These are phyloP conservation scores for Bullera alba DNA, from an alignment of 768 basidiomycete species.

Conservation along the genomic window DNA sequence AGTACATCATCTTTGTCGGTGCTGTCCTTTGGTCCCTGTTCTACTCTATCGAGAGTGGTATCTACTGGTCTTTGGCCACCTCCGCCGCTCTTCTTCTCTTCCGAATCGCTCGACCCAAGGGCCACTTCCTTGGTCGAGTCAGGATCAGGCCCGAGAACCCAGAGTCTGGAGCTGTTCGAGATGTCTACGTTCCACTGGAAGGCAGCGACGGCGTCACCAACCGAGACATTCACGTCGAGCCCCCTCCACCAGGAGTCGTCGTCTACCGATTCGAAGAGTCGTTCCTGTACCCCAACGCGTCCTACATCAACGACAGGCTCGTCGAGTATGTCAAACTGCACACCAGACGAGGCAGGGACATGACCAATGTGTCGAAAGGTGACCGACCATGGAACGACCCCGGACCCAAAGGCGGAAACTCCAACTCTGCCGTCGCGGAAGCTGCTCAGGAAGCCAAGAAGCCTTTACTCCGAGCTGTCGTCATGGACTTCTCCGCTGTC, in stretches of 20 bases:
- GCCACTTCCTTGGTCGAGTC: conserved; percentile 83
- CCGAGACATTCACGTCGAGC: conserved; percentile 61
- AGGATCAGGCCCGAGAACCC: conserved; percentile 46
- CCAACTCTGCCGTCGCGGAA: conserved; percentile 49
- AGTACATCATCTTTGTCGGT: conserved; percentile 80
- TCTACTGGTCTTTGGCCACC: conserved; percentile 60
- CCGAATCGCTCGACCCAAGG: conserved; percentile 79
- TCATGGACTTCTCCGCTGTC: conserved; percentile 84
- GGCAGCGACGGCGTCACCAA: conserved; percentile 55
- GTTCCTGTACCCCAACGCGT: conserved; percentile 55
- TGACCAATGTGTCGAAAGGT: conserved; percentile 56
- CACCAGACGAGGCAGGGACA: conserved; percentile 69
- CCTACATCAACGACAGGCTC: conserved; percentile 58
- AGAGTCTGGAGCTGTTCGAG: conserved; percentile 51
- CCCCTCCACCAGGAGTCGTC: conserved; percentile 77
- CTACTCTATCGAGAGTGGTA: conserved; percentile 82
- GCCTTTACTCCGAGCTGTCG: conserved; percentile 72
- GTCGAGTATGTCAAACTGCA: conserved; percentile 73
- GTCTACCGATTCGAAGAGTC: conserved; percentile 90
- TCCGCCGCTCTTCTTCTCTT: conserved; percentile 74
- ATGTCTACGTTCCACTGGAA: conserved; percentile 74
- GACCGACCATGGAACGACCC: conserved; percentile 95
- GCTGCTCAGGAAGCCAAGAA: conserved; percentile 54
- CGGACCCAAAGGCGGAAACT: conserved; percentile 62
- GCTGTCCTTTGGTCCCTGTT: conserved; percentile 86